Conservation (phyloP, 169 alveolate genomes). For the Plasmodium gonderi region DNA sequence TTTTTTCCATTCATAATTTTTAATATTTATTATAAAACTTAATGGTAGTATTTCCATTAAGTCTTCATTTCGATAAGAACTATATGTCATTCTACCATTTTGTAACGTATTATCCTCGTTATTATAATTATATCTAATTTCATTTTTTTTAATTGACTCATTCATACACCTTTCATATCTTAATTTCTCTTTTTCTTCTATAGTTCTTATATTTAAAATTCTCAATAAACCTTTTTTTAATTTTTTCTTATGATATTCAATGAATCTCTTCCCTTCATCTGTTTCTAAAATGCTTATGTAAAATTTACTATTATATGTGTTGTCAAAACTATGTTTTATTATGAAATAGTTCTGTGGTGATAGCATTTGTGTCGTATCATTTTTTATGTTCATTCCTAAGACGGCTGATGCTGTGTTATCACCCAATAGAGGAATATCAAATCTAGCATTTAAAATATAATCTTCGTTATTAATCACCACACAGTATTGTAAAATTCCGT, state of each 20-base stretch:
- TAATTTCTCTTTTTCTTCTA: slow-evolving; percentile 71
- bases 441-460: slow-evolving; percentile 71
- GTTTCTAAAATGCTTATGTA: slow-evolving; percentile 71
- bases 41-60: slow-evolving; percentile 71
- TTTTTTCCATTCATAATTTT: slow-evolving; percentile 82
- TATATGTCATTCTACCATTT: slow-evolving; percentile 14
- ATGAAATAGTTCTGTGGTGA: slow-evolving; percentile 64
- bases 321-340: slow-evolving; percentile 69
- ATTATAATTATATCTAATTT: background rate
- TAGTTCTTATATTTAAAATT: slow-evolving; percentile 35
- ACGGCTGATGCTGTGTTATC: slow-evolving; percentile 72
- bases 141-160: slow-evolving; percentile 1
- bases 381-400: slow-evolving; percentile 69
- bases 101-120: background rate
- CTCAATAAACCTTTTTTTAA: slow-evolving; percentile 57
- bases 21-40: slow-evolving; percentile 75
- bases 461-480: slow-evolving; percentile 74
- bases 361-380: slow-evolving; percentile 44
- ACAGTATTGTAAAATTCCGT: slow-evolving; percentile 74
- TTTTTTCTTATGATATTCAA: slow-evolving; percentile 70
- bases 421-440: slow-evolving; percentile 73
- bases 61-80: slow-evolving; percentile 38
- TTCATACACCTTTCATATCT: slow-evolving; percentile 19
- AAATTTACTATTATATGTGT: slow-evolving; percentile 70
- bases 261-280: slow-evolving; percentile 68